Evolutionary conservation across 2,329 filamentous ascomycete species (phyloP), one percentile per base, ranked within the genome.

Genomic region (Dactylonectria estremocensis): DNA sequence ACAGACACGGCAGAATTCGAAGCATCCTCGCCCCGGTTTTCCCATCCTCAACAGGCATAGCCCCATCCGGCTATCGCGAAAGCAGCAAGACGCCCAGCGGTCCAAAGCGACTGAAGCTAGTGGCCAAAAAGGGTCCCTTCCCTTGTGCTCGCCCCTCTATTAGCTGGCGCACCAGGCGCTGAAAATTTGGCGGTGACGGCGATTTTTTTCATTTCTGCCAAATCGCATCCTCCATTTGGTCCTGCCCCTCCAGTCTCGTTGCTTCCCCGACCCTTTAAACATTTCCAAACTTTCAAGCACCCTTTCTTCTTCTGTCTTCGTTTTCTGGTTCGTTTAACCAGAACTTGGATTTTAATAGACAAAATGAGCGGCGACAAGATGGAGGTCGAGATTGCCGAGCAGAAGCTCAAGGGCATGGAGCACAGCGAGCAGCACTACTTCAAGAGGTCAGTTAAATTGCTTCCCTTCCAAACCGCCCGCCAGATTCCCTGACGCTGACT

Each of bases 401-500:
- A 87, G 80, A 85, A 86, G 82, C 87, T 93, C 82, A 90, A 91
- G 80, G 82, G 85, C 76, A 91, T 97, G 89, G 92, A 93, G 81
- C 95, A 97, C 85, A 96, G 95, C 72, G 96, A 99, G 88, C 95
- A 97, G 83, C 96, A 98, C 84, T 99, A 98, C 88, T 98, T 98
- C 87, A 98, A 98, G 86, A 97, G 95, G 95, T 97, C 68, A 70
- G 76, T 81, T 46, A 14, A 20, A 33, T 31, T 37, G 45, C n/a
- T 57, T 58, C 35, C 61, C 33, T 54, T 48, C 61, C 57, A 53
- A 52, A 40, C 35, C 73, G 67, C 67, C 53, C 64, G 61, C 24
- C 50, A 8, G 13, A 35, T 56, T 43, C 20, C 22, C 46, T 69
- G 35, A 53, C 54, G 77, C 82, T 87, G 76, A 87, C 77, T 64